A percentile compares a stretch with the other conserved stretches of the same genome.
Evolutionary conservation across 345 rosid genomes (phyloP).

Genomic region (Raphanus raphanistrum): DNA sequence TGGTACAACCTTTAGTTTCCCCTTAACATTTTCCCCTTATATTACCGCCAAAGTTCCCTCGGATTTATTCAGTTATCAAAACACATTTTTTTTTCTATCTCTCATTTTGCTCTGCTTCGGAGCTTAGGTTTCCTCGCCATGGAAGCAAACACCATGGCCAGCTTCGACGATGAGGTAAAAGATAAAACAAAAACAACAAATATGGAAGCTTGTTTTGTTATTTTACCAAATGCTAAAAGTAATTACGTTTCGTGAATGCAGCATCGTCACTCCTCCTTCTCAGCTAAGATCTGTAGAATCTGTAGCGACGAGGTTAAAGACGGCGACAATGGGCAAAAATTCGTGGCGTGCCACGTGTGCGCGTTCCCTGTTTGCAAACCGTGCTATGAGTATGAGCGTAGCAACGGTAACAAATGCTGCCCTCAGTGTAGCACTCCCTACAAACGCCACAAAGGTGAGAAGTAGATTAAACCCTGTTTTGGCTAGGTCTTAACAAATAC

Average conservation of each 20-base stretch:
- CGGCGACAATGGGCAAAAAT: conserved; percentile 55
- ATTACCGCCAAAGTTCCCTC: conserved; percentile 2
- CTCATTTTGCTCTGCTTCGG: conserved; percentile 8
- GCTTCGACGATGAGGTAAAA: conserved; percentile 52
- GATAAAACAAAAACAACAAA: neutral
- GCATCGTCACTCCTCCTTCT: conserved; percentile 47
- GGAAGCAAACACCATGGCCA: conserved; percentile 62
- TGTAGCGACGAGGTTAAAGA: conserved; percentile 78
- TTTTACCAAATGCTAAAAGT: neutral
- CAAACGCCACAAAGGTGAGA: conserved; percentile 75
- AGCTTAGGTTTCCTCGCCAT: conserved; percentile 30
- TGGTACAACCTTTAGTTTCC: conserved; percentile 48
- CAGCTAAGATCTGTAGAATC: conserved; percentile 56
- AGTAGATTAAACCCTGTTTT: neutral
- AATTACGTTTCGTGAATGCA: conserved; percentile 34
- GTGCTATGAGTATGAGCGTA: conserved; percentile 88
- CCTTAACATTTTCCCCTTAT: conserved; percentile 11
- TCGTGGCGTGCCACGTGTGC: conserved; percentile 79
- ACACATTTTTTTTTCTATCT: conserved; percentile 20
- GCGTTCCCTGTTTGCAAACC: conserved; percentile 86
- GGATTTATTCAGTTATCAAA: conserved; percentile 30
- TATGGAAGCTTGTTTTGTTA: neutral
- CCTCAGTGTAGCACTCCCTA: conserved; percentile 94
- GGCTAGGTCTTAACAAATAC: neutral
- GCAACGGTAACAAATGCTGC: conserved; percentile 83